phyloP scores from a whole-genome alignment of 108 stramenopile species.

The Parmales sp. region DNA sequence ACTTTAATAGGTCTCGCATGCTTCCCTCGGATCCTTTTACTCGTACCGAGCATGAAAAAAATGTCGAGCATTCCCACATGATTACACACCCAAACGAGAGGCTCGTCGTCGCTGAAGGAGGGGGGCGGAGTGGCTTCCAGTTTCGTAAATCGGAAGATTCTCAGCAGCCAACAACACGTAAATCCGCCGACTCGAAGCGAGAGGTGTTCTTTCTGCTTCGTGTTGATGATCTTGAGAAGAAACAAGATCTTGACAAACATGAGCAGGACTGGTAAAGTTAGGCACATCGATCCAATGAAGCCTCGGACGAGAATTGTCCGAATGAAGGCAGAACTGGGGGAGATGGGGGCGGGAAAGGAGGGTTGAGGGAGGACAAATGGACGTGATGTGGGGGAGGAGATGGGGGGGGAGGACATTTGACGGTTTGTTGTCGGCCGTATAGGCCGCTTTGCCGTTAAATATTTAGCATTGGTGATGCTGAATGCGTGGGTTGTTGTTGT shows the following conservation, averaged over 20 bases:
- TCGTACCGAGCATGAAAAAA: constrained; percentile 57
- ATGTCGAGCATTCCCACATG: constrained; percentile 67
- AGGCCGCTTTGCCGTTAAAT: too few relatives aligned
- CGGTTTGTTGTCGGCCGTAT: too few relatives aligned
- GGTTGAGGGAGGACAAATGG: too few relatives aligned
- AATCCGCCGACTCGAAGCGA: constrained; percentile 51
- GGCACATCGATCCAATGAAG: constrained; percentile 62
- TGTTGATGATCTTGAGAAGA: constrained; percentile 29
- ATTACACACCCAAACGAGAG: constrained; percentile 73
- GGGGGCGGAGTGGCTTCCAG: constrained; percentile 27
- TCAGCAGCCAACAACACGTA: constrained; percentile 64
- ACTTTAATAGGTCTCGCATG: constrained; percentile 62
- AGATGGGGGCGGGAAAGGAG: too few relatives aligned
- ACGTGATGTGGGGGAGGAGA: too few relatives aligned
- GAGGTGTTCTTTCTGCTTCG: constrained; percentile 34
- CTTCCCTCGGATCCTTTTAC: constrained; percentile 46
- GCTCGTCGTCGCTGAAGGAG: constrained; percentile 18
- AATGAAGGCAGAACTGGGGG: too few relatives aligned
- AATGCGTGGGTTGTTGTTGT: too few relatives aligned
- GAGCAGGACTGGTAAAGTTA: constrained; percentile 61
- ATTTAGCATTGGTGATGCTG: too few relatives aligned
- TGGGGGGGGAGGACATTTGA: too few relatives aligned
- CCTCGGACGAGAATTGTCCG: too few relatives aligned
- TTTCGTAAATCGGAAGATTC: constrained; percentile 64
- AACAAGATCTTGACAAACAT: constrained; percentile 48